Conservation (phyloP, 257 asterid species). For the Misopates orontium region DNA sequence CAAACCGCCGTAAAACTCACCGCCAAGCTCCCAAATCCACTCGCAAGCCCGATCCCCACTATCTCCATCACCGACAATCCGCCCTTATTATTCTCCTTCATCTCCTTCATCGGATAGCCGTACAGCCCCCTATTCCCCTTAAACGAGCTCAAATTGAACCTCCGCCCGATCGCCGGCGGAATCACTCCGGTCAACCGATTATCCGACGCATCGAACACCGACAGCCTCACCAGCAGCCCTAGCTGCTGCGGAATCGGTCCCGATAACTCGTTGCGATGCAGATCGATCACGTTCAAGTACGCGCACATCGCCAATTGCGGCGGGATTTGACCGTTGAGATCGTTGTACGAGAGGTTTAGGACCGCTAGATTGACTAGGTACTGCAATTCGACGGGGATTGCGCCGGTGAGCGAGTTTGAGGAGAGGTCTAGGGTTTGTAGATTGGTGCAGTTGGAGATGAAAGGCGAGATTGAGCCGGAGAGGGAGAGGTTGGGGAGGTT, state of each 20-base stretch:
- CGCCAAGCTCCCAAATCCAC: slow-evolving; percentile 80
- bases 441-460: slow-evolving; percentile 87
- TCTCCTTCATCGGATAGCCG: slow-evolving; percentile 79
- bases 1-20: slow-evolving; percentile 91
- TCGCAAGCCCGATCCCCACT: slow-evolving; percentile 95
- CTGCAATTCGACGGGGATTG: slow-evolving; percentile 71
- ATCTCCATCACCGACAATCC: slow-evolving; percentile 68
- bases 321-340: slow-evolving; percentile 67
- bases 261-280: slow-evolving; percentile 66
- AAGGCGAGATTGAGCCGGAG: slow-evolving; percentile 79
- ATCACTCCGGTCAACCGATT: slow-evolving; percentile 74
- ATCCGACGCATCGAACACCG: slow-evolving; percentile 75
- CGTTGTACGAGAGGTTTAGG: slow-evolving; percentile 72
- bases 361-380: slow-evolving; percentile 79
- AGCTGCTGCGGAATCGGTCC: slow-evolving; percentile 80
- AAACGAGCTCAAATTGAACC: slow-evolving; percentile 78
- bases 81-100: slow-evolving; percentile 48
- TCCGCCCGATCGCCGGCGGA: slow-evolving; percentile 70
- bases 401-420: slow-evolving; percentile 71
- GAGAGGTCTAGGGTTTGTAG: slow-evolving; percentile 89
- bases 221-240: slow-evolving; percentile 66
- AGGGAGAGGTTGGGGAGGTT: slow-evolving; percentile 70
- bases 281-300: slow-evolving; percentile 85
- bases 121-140: slow-evolving; percentile 78
- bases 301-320: slow-evolving; percentile 75